Evolutionary conservation across 1,284 basidiomycete species (phyloP), one percentile per base, ranked within the genome.

Genomic region (Ustilago curta): DNA sequence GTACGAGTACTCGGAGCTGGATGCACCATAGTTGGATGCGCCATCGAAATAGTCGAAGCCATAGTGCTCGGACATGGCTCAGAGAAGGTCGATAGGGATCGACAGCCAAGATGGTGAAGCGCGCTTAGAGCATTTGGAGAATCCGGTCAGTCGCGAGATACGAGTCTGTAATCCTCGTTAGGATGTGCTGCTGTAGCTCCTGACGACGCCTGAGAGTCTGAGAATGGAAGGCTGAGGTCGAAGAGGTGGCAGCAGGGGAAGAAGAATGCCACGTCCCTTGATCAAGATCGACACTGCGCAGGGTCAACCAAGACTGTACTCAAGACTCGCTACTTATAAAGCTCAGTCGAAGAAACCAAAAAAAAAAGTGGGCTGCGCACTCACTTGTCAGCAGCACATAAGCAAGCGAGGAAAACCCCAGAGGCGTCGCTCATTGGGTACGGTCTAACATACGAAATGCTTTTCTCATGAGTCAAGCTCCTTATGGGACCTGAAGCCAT

Each of bases 11-110:
- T 81, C 73, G 39, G 78, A 77, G 57, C 37, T 59, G 43, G 31
- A 32, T 3, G 70, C 62, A 23, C 62, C 67, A 65, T 70, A 76
- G 61, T 56, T 49, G 21, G 78, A 80, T 7, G 73, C 79, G 37
- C 79, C 80, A 12, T 80, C 77, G 37, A 82, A 75, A 50, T 82
- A 78, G 32, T 78, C 78, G 42, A 82, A 82, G 58, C 57, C 57
- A 61, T 81, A 78, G 50, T 42, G 53, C 49, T 71, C 64, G 32
- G 73, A 70, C 73, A 76, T 76, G 58, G 48, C 48, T 49, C 37
- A 18, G 14, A 49, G 31, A 37, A 44, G 31, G 57, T 59, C 56
- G 60, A 61, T 27, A 16, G 27, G 39, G 52, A 35, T 59, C 56
- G 60, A 69, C 51, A 29, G 51, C 59, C 27, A 47, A 23, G 12